These are phyloP conservation scores for Poa annua DNA, from an alignment of 176 grass and related monocot species.

Conservation along the genomic window DNA sequence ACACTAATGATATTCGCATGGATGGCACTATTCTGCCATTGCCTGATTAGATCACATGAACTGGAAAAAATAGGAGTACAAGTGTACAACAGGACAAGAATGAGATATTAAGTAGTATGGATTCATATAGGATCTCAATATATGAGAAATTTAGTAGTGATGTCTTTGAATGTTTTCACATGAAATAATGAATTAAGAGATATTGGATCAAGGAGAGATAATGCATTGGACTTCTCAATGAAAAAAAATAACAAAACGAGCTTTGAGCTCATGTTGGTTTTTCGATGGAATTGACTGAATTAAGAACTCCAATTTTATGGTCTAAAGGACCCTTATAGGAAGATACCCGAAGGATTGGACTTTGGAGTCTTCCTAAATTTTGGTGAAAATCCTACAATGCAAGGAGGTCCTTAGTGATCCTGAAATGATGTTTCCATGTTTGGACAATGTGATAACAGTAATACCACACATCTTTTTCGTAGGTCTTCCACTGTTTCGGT, in stretches of 20 bases:
- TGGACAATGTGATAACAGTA: slow-evolving; percentile 28
- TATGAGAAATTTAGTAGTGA: neutral
- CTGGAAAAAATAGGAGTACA: neutral
- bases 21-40: neutral
- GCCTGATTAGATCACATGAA: neutral
- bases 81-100: neutral
- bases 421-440: slow-evolving; percentile 2
- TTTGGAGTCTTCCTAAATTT: neutral
- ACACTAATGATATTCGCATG: neutral
- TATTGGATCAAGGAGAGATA: neutral
- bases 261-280: neutral
- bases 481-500: slow-evolving; percentile 95
- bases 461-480: neutral
- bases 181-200: neutral
- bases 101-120: neutral
- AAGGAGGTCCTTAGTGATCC: neutral
- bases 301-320: neutral
- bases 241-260: neutral
- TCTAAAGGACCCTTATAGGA: neutral
- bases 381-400: neutral
- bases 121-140: neutral
- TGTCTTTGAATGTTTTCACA: neutral
- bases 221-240: neutral
- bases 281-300: neutral
- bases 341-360: neutral